Evolutionary conservation across 768 basidiomycete species (phyloP).

Genomic region (Sarcomyxa edulis): DNA sequence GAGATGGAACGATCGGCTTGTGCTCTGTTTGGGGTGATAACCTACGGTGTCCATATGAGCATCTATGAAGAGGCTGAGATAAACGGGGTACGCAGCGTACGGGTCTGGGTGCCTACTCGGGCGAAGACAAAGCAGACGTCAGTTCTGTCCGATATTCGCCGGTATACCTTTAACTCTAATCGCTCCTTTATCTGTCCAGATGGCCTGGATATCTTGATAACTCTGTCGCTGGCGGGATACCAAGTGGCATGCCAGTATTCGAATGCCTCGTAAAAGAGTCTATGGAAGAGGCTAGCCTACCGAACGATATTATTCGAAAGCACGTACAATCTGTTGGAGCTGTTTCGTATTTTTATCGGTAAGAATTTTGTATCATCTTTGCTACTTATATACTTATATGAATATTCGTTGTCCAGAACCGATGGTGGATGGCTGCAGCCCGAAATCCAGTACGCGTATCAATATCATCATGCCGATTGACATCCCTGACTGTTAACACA

Average conservation of each 20-base stretch:
- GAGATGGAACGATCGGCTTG: constrained; percentile 88
- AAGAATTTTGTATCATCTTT: constrained; percentile 9
- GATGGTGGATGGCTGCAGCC: constrained; percentile 77
- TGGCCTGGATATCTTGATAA: constrained; percentile 91
- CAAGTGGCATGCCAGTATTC: constrained; percentile 66
- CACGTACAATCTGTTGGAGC: constrained; percentile 60
- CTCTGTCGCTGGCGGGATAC: constrained; percentile 87
- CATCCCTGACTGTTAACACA: constrained; percentile 18
- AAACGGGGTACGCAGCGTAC: constrained; percentile 35
- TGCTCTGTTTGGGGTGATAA: constrained; percentile 83
- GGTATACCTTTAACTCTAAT: neutral
- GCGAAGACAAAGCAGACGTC: constrained; percentile 87
- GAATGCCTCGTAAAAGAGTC: constrained; percentile 87
- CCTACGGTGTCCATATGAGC: constrained; percentile 91
- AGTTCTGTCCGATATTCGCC: constrained; percentile 22
- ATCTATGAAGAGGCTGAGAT: constrained; percentile 46
- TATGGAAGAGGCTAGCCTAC: constrained; percentile 87
- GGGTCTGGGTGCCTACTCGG: constrained; percentile 86
- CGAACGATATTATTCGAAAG: constrained; percentile 54
- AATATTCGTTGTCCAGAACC: constrained; percentile 31
- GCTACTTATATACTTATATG: neutral
- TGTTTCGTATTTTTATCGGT: constrained; percentile 82
- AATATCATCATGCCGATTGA: neutral
- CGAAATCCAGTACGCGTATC: constrained; percentile 67
- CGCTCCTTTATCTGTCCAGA: constrained; percentile 26